Conservation (phyloP, 176 grass and related monocot genomes). For the Avena sativa region DNA sequence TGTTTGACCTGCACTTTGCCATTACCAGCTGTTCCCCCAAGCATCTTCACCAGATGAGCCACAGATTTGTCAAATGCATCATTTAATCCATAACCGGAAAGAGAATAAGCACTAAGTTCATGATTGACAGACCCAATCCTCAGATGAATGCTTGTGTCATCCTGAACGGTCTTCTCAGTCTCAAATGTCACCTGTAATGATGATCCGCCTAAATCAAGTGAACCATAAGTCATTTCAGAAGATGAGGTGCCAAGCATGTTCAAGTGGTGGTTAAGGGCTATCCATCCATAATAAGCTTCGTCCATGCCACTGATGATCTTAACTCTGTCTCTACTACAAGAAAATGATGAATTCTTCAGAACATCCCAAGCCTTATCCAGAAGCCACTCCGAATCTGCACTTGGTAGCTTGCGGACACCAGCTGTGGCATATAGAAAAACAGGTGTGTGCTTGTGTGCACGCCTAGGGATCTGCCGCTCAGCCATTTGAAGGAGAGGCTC, state of each 20-base stretch:
- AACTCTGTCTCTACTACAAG: slow-evolving; percentile 82
- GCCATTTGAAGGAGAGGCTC: slow-evolving; percentile 93
- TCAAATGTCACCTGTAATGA: slow-evolving; percentile 99
- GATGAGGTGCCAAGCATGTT: slow-evolving; percentile 73
- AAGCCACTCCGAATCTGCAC: slow-evolving; percentile 91
- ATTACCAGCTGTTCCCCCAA: slow-evolving; percentile 46
- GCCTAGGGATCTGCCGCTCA: slow-evolving; percentile 80
- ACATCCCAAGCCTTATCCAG: slow-evolving; percentile 89
- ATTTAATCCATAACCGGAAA: slow-evolving; percentile 95
- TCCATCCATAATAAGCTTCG: slow-evolving; percentile 99
- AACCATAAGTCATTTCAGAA: slow-evolving; percentile 79
- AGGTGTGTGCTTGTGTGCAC: slow-evolving; percentile 76
- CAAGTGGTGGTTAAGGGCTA: slow-evolving; percentile 88
- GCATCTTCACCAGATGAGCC: slow-evolving; percentile 72
- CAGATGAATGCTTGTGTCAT: slow-evolving; percentile 72
- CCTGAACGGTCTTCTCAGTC: slow-evolving; percentile 59
- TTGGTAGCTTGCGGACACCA: slow-evolving; percentile 88
- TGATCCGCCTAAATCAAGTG: slow-evolving; percentile 97
- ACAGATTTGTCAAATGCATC: slow-evolving; percentile 99
- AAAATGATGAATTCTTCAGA: slow-evolving; percentile 97
- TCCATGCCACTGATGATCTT: slow-evolving; percentile 95
- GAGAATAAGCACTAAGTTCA: slow-evolving; percentile 94
- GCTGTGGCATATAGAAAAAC: slow-evolving; percentile 95
- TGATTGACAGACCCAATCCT: slow-evolving; percentile 78
- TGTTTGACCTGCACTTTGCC: slow-evolving; percentile 83